These are phyloP conservation scores for Sarcodon aspratus DNA, from an alignment of 768 basidiomycete species.

Conservation along the genomic window DNA sequence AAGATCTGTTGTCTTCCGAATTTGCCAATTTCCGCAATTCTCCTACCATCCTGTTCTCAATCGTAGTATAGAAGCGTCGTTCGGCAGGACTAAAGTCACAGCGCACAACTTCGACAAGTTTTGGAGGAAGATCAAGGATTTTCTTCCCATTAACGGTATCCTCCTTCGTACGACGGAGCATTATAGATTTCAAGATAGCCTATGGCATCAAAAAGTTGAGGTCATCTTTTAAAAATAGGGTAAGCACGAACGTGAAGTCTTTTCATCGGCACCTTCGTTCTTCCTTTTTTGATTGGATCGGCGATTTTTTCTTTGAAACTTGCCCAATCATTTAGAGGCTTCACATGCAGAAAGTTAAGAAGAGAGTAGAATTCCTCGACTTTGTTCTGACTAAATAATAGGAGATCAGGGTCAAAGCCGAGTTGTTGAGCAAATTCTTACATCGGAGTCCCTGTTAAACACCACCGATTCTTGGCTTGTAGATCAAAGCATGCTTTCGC, in stretches of 20 bases:
- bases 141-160: constrained; percentile 67
- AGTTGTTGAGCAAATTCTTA: constrained; percentile 5
- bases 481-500: constrained; percentile 29
- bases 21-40: constrained; percentile 43
- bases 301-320: constrained; percentile 73
- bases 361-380: constrained; percentile 86
- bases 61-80: constrained; percentile 62
- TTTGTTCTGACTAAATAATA: constrained; percentile 60
- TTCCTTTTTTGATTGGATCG: constrained; percentile 65
- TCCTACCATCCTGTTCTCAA: constrained; percentile 56
- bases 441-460: constrained; percentile 34
- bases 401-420: neutral
- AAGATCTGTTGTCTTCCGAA: constrained; percentile 29
- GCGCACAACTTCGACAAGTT: constrained; percentile 57
- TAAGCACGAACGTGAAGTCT: constrained; percentile 51
- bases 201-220: constrained; percentile 14
- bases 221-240: neutral
- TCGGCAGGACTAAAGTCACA: constrained; percentile 76
- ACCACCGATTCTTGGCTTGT: constrained; percentile 37
- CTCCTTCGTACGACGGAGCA: constrained; percentile 82
- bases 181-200: constrained; percentile 75
- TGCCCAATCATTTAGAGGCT: constrained; percentile 70
- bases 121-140: constrained; percentile 69
- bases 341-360: constrained; percentile 78
- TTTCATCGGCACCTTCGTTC: constrained; percentile 64